Conservation (phyloP, 306 rosid genomes). For the Dryas octopetala region DNA sequence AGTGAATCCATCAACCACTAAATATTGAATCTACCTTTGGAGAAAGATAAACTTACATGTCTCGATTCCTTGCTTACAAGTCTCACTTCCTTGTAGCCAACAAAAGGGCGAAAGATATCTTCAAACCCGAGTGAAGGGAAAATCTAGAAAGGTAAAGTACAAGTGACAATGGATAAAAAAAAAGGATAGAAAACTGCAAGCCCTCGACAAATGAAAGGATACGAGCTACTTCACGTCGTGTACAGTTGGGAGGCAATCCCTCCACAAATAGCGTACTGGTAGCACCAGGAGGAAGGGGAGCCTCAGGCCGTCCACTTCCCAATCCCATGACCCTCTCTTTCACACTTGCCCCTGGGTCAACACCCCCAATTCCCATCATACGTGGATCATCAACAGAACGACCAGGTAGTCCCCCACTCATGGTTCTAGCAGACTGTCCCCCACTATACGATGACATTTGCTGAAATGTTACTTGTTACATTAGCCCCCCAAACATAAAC, state of each 20-base stretch:
- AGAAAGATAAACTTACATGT: conserved; percentile 64
- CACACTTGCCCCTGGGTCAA: conserved; percentile 56
- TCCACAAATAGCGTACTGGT: conserved; percentile 89
- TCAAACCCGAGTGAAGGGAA: conserved; percentile 45
- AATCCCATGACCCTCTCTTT: conserved; percentile 64
- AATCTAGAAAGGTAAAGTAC: conserved; percentile 27
- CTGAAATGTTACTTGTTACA: conserved; percentile 42
- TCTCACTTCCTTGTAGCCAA: conserved; percentile 99
- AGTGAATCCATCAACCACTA: conserved; percentile 32
- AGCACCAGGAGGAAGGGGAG: conserved; percentile 92
- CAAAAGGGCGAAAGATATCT: conserved; percentile 98
- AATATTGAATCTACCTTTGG: conserved; percentile 8
- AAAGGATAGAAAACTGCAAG: background rate
- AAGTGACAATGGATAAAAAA: background rate
- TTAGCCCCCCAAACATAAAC: conserved; percentile 27
- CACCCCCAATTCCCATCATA: conserved; percentile 50
- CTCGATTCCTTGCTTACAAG: conserved; percentile 95
- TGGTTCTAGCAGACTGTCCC: conserved; percentile 70
- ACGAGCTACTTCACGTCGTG: conserved; percentile 98
- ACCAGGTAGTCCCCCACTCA: conserved; percentile 56
- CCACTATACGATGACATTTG: conserved; percentile 73
- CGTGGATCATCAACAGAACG: conserved; percentile 68
- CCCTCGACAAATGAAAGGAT: conserved; percentile 47
- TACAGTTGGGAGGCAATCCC: conserved; percentile 88
- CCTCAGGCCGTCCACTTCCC: conserved; percentile 67